These are phyloP conservation scores for Suillus fuscotomentosus DNA, from an alignment of 768 basidiomycete genomes.

Conservation along the genomic window DNA sequence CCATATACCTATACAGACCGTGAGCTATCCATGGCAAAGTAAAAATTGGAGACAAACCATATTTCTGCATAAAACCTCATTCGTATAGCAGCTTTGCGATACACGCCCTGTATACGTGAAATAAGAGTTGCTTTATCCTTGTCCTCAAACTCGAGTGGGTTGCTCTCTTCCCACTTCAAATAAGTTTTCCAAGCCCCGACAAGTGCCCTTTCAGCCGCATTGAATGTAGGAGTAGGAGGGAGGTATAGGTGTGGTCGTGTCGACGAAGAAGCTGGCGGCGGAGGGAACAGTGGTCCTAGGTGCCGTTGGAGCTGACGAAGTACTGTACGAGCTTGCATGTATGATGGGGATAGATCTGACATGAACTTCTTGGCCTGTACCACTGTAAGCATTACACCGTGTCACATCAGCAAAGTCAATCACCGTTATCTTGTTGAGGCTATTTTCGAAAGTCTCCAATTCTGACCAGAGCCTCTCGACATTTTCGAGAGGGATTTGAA, in stretches of 20 bases:
- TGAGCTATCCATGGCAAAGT: slow-evolving; percentile 6
- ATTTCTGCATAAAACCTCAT: slow-evolving; percentile 96
- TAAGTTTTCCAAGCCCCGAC: slow-evolving; percentile 91
- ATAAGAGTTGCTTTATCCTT: slow-evolving; percentile 68
- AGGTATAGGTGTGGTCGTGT: slow-evolving; percentile 51
- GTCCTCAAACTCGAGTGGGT: slow-evolving; percentile 90
- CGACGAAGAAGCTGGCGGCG: slow-evolving; percentile 41
- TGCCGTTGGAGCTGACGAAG: slow-evolving; percentile 81
- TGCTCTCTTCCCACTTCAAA: slow-evolving; percentile 92
- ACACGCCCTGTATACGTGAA: slow-evolving; percentile 74
- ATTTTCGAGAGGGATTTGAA: slow-evolving; percentile 92
- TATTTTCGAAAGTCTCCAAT: slow-evolving; percentile 88
- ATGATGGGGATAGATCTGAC: slow-evolving; percentile 84
- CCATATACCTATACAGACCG: slow-evolving; percentile 71
- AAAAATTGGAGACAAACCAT: slow-evolving; percentile 53
- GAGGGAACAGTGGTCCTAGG: slow-evolving; percentile 57
- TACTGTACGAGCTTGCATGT: slow-evolving; percentile 93
- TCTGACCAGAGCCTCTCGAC: slow-evolving; percentile 93
- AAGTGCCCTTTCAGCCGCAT: slow-evolving; percentile 64
- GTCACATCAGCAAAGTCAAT: slow-evolving; percentile 16
- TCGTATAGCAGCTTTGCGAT: slow-evolving; percentile 84
- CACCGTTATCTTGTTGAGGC: slow-evolving; percentile 83
- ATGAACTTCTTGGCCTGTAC: slow-evolving; percentile 91
- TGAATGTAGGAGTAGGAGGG: slow-evolving; percentile 72
- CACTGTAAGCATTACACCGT: slow-evolving; percentile 12